phyloP scores from a whole-genome alignment of 2,329 filamentous ascomycete species.

The Cordyceps cicadae region DNA sequence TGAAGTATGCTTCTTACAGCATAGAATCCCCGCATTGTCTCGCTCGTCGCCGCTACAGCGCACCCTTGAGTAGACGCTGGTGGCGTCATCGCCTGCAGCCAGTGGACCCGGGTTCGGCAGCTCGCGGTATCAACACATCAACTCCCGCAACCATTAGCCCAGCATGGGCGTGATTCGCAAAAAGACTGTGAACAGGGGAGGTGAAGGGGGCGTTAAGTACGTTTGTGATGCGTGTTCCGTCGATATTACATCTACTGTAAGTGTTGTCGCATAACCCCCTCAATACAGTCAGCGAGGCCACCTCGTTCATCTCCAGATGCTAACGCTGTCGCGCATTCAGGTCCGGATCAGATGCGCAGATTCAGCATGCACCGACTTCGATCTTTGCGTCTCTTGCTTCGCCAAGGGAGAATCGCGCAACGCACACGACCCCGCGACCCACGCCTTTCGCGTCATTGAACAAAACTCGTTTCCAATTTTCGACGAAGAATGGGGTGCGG shows the following conservation, averaged over 20 bases:
- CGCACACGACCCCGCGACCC: constrained; percentile 76
- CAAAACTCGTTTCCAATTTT: constrained; percentile 98
- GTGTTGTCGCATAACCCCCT: constrained; percentile 25
- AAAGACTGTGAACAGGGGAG: constrained; percentile 78
- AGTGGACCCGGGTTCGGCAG: not conserved
- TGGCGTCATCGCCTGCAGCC: constrained; percentile 8
- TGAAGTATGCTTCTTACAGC: not conserved
- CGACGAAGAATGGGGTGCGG: constrained; percentile 88
- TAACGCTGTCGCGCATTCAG: constrained; percentile 35
- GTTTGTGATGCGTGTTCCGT: constrained; percentile 95
- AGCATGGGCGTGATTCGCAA: constrained; percentile 91
- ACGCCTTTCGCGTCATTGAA: constrained; percentile 89
- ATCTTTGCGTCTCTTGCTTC: constrained; percentile 94
- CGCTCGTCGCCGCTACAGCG: not conserved
- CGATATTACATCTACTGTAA: constrained; percentile 92
- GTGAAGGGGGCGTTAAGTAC: constrained; percentile 86
- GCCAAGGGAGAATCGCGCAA: constrained; percentile 71
- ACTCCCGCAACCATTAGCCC: constrained; percentile 3
- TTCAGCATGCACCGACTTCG: constrained; percentile 79
- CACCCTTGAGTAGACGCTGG: not conserved
- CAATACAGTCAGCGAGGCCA: not conserved
- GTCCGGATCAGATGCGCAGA: constrained; percentile 92
- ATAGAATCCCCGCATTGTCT: not conserved
- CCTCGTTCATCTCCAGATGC: constrained; percentile 8
- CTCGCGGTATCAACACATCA: constrained; percentile 1